A percentile compares a stretch with the other conserved stretches of the same genome.
phyloP scores from a whole-genome alignment of 2,329 filamentous ascomycete species.

The Stachybotrys chartarum region DNA sequence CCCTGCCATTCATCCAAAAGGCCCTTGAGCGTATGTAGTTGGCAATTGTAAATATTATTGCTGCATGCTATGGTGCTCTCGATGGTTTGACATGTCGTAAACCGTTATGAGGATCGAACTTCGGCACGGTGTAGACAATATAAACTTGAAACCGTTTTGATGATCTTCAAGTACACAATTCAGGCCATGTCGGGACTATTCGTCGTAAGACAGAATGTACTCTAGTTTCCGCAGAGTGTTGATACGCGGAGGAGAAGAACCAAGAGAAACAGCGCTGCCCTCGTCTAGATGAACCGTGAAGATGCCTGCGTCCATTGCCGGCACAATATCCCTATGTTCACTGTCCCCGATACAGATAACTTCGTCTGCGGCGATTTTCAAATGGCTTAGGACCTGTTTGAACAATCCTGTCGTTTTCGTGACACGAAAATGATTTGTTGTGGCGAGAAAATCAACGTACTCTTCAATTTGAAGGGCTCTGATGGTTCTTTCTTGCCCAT shows the following conservation, averaged over 20 bases:
- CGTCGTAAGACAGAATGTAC: background rate
- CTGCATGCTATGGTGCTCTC: no score
- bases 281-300: slow-evolving; percentile 18
- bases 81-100: no score
- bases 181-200: no score
- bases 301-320: slow-evolving; percentile 17
- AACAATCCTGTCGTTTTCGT: slow-evolving; percentile 21
- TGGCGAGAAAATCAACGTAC: slow-evolving; percentile 22
- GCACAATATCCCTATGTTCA: slow-evolving; percentile 18
- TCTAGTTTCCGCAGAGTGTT: slow-evolving; percentile 8
- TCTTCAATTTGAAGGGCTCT: slow-evolving; percentile 11
- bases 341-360: slow-evolving; percentile 23
- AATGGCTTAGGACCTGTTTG: slow-evolving; percentile 14
- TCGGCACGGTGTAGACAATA: no score
- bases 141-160: no score
- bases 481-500: slow-evolving; percentile 36
- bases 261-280: slow-evolving; percentile 3
- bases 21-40: no score
- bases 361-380: slow-evolving; percentile 14
- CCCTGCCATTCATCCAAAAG: no score
- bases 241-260: slow-evolving; percentile 5
- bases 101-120: no score
- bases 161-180: no score
- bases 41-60: no score
- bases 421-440: slow-evolving; percentile 19